Conservation (phyloP, 1,139 yeast genomes). For the Sugiyamaella neomexicana region DNA sequence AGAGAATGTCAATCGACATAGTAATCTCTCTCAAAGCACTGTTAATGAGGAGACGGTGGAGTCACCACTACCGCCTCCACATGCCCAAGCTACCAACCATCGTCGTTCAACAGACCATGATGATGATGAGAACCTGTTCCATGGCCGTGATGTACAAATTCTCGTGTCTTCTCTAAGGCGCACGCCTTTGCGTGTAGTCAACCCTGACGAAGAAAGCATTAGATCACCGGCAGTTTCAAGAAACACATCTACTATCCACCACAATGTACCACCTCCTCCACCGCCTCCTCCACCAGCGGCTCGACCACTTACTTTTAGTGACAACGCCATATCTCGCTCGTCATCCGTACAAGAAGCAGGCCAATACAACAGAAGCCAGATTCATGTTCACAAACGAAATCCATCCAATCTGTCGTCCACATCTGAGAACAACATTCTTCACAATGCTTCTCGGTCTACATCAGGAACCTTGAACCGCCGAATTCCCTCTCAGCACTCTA, state of each 20-base stretch:
- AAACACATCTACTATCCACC: constrained; percentile 13
- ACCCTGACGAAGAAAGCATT: constrained; percentile 47
- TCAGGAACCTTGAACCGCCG: constrained; percentile 17
- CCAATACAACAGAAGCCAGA: not conserved
- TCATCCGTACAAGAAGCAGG: constrained; percentile 9
- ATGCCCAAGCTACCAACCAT: not conserved
- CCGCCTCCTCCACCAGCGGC: not conserved
- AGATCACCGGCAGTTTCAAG: constrained; percentile 17
- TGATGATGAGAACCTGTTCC: constrained; percentile 45
- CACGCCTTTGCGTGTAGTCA: constrained; percentile 60
- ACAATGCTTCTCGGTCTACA: constrained; percentile 5
- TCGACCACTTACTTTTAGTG: not conserved
- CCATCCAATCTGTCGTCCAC: constrained; percentile 31
- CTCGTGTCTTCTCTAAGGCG: constrained; percentile 70
- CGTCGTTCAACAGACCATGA: constrained; percentile 31
- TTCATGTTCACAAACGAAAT: constrained; percentile 23
- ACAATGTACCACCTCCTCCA: not conserved
- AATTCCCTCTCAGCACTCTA: constrained; percentile 10
- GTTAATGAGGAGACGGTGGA: not conserved
- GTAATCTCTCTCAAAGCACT: constrained; percentile 4
- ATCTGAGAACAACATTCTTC: constrained; percentile 2
- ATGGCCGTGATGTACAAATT: constrained; percentile 67
- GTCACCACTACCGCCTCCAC: not conserved
- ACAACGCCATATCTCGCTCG: constrained; percentile 3
- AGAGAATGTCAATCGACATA: constrained; percentile 17